phyloP scores from a whole-genome alignment of 2,329 filamentous ascomycete genomes.

The Ophiognomonia clavigignenti-juglandacearum region DNA sequence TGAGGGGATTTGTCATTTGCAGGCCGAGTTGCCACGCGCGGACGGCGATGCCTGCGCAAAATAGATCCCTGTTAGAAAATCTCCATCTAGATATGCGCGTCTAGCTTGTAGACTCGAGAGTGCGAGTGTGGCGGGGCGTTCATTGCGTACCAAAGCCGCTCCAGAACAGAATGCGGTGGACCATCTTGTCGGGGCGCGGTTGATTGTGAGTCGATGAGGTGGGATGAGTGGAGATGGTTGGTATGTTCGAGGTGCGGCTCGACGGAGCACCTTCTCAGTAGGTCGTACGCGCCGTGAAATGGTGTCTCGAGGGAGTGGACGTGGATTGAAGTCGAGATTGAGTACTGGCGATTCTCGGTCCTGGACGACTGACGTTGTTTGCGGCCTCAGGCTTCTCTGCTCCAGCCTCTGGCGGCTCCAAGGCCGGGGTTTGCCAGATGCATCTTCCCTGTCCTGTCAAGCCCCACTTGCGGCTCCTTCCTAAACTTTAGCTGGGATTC shows the following conservation, averaged over 20 bases:
- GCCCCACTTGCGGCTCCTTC: conserved; percentile 16
- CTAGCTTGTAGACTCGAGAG: conserved; percentile 2
- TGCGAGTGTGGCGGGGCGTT: conserved; percentile 20
- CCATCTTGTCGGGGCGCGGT: conserved; percentile 39
- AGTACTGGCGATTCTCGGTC: conserved; percentile 8
- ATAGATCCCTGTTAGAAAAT: background rate
- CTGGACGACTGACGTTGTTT: conserved; percentile 7
- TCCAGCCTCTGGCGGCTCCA: conserved; percentile 4
- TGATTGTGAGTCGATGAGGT: background rate
- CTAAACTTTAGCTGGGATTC: conserved; percentile 1
- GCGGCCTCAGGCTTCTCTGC: conserved; percentile 16
- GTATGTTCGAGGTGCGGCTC: conserved; percentile 5
- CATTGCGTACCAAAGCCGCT: conserved; percentile 88
- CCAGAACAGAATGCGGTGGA: conserved; percentile 72
- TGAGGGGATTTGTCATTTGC: conserved; percentile 95
- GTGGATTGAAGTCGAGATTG: conserved; percentile 2
- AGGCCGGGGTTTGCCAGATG: background rate
- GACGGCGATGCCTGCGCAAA: conserved; percentile 72
- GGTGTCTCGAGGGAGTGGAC: background rate
- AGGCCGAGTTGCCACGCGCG: conserved; percentile 97
- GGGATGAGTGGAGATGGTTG: conserved; percentile 9
- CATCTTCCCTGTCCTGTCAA: background rate
- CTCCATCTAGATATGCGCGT: background rate
- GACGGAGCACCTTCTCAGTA: conserved; percentile 7
- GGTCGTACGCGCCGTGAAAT: conserved; percentile 5